Percentiles rank a stretch among this genome's conserved stretches.
These are phyloP conservation scores for Mortierella sp. DNA, from an alignment of 371 early-diverging fungal genomes.

Conservation along the genomic window DNA sequence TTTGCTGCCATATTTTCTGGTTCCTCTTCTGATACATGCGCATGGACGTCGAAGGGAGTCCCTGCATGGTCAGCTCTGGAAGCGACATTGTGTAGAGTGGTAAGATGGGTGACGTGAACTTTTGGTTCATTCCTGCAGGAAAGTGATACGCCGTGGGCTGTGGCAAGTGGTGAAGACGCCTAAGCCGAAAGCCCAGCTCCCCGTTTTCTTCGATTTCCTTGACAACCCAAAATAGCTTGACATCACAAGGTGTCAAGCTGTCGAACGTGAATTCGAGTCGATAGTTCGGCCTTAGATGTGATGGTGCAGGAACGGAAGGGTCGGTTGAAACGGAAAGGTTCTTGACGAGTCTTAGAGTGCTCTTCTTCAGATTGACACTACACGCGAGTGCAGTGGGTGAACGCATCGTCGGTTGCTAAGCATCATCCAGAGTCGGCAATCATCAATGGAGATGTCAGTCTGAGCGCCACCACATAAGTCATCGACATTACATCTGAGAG, in stretches of 20 bases:
- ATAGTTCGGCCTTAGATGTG: slow-evolving; percentile 44
- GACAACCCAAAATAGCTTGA: slow-evolving; percentile 49
- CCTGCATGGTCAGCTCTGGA: slow-evolving; percentile 52
- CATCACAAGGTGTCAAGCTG: slow-evolving; percentile 43
- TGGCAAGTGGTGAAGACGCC: slow-evolving; percentile 41
- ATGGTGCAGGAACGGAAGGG: slow-evolving; percentile 24
- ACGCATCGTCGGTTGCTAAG: slow-evolving; percentile 50
- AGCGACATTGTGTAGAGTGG: slow-evolving; percentile 50
- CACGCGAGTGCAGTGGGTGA: slow-evolving; percentile 50
- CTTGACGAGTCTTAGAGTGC: slow-evolving; percentile 44
- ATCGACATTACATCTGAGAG: too few species aligned
- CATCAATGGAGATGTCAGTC: too few species aligned
- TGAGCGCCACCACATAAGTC: too few species aligned
- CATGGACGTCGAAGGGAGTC: slow-evolving; percentile 47
- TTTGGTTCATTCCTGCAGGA: slow-evolving; percentile 51
- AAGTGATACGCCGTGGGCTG: slow-evolving; percentile 50
- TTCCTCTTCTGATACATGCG: slow-evolving; percentile 41
- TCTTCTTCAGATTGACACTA: slow-evolving; percentile 48
- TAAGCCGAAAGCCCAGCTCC: slow-evolving; percentile 36
- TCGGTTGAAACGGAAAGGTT: slow-evolving; percentile 39
- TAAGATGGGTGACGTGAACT: slow-evolving; percentile 43
- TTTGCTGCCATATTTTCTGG: slow-evolving; percentile 28
- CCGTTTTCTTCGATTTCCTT: slow-evolving; percentile 48
- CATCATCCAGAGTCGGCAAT: too few species aligned
- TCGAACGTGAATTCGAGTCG: slow-evolving; percentile 48